These are phyloP conservation scores for Avena insularis DNA, from an alignment of 176 grass and related monocot genomes.

Conservation along the genomic window DNA sequence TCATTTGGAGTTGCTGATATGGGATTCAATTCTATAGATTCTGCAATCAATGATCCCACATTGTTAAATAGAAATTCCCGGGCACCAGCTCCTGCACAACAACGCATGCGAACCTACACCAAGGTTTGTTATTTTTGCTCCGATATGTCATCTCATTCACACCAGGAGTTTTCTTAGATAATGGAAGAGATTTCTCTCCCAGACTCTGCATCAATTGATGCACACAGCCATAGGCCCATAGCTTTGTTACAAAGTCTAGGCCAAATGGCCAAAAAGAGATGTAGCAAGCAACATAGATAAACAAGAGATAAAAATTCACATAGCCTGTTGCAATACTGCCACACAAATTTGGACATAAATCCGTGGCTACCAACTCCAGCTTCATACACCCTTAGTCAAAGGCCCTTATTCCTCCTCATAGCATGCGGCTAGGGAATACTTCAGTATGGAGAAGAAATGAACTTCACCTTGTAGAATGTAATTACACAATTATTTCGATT, in stretches of 20 bases:
- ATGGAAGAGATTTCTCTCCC: background rate
- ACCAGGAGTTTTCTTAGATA: background rate
- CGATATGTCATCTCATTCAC: slow-evolving; percentile 27
- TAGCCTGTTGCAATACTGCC: background rate
- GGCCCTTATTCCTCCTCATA: background rate
- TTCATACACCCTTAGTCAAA: slow-evolving; percentile 3
- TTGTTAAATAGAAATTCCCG: slow-evolving; percentile 65
- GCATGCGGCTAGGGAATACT: background rate
- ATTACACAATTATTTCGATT: background rate
- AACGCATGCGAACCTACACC: slow-evolving; percentile 84
- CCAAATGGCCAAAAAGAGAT: background rate
- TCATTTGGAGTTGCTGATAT: slow-evolving; percentile 79
- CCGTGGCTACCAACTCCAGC: background rate
- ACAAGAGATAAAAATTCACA: background rate
- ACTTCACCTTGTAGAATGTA: slow-evolving; percentile 29
- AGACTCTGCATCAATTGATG: background rate
- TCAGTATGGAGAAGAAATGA: slow-evolving; percentile 13
- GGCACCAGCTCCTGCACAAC: slow-evolving; percentile 55
- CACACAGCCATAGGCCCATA: background rate
- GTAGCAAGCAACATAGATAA: background rate
- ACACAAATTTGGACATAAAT: slow-evolving; percentile 5
- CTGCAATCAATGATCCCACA: slow-evolving; percentile 61
- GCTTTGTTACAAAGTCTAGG: background rate
- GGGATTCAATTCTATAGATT: slow-evolving; percentile 85
- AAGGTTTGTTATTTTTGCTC: slow-evolving; percentile 62